Evolutionary conservation across 2,329 filamentous ascomycete genomes (phyloP), one percentile per base, ranked within the genome.

Genomic region (Mariannaea elegans): DNA sequence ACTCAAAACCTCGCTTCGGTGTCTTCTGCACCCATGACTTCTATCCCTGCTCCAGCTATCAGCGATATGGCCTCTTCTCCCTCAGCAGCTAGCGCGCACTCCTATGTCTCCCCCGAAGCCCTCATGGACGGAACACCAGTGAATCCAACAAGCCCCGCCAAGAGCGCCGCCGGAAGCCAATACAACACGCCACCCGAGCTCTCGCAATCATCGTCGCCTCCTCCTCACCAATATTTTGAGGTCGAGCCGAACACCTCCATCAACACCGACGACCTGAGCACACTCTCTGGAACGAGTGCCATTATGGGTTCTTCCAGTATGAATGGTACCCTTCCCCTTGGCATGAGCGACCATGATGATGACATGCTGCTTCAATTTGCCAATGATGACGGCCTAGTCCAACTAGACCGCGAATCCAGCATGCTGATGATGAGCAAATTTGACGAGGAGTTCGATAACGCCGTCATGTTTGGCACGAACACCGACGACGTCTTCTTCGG

Each of bases 131-230:
- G 66, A 48, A 67, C 68, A 14, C 62, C 73, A 4, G 76, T 78
- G 23, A 76, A 78, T 45, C 75, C 80, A 2, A 69, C 68, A 7
- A 84, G 84, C 9, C 83, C 84, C 1, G 76, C 81, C 32, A 85
- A 82, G 74, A 84, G 81, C 69, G 72, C 75, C 4, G 72, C 75
- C 5, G 72, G 74, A 16, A 84, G 84, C 73, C 80, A 82, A 56
- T 84, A 81, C 72, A 84, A 83, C 72, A 85, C 85, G 3, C 84
- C 85, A 4, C 86, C 86, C 1, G 85, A 84, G 61, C 81, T 88
- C 27, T 87, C 85, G n/a, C 81, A 85, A 60, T 85, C 85, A 19
- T 84, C 84, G 13, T 87, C 86, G 21, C 85, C 85, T 4, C 82
- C 82, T 24, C 75, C 80, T 6, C 68, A 71, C n/a, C 78, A 75